Percentiles rank a stretch among this genome's conserved stretches.
phyloP scores from a whole-genome alignment of 257 asterid species.

The Capsicum rhomboideum region DNA sequence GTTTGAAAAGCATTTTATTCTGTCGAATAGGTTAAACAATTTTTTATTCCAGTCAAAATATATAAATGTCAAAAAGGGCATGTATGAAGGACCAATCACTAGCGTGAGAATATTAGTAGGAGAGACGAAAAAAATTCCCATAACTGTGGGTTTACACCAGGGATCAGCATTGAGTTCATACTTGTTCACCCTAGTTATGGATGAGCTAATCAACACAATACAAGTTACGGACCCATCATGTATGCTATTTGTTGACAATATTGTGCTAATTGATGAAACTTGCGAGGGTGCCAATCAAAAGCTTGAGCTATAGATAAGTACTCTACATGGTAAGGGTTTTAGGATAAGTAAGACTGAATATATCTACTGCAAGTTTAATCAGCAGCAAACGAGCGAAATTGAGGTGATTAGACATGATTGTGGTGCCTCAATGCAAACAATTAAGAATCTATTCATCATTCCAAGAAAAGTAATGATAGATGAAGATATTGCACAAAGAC shows the following conservation, averaged over 20 bases:
- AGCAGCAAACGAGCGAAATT: not conserved
- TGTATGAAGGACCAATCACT: not conserved
- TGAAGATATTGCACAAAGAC: not conserved
- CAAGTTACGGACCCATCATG: not conserved
- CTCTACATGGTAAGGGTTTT: not conserved
- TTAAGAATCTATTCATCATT: not conserved
- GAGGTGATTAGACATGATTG: not conserved
- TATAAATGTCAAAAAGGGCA: not conserved
- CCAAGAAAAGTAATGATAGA: not conserved
- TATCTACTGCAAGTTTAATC: not conserved
- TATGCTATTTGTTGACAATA: not conserved
- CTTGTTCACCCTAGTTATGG: not conserved
- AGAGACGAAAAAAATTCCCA: not conserved
- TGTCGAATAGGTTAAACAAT: not conserved
- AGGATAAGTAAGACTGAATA: not conserved
- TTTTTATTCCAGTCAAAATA: not conserved
- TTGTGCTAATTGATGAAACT: not conserved
- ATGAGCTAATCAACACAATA: not conserved
- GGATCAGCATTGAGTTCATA: not conserved
- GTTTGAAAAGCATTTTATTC: not conserved
- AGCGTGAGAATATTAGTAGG: not conserved
- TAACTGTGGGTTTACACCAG: not conserved
- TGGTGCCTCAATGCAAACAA: not conserved
- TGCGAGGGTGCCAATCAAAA: not conserved
- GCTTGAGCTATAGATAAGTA: not conserved